These are phyloP conservation scores for Naganishia antarctica DNA, from an alignment of 768 basidiomycete species.

Conservation along the genomic window DNA sequence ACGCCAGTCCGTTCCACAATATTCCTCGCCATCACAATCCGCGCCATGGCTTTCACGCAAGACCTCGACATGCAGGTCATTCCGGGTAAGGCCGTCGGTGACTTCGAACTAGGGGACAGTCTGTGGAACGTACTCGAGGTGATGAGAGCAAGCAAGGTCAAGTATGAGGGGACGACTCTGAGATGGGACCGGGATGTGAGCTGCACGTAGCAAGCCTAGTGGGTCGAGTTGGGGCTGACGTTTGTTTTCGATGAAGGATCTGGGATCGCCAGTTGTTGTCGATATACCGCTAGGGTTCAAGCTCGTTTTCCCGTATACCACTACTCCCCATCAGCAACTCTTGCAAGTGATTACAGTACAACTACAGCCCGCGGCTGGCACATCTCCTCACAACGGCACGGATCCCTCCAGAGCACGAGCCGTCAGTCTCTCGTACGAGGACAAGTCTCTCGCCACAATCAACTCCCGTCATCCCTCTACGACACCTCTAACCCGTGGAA, in stretches of 20 bases:
- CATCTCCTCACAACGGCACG: too few species aligned
- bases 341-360: conserved; percentile 35
- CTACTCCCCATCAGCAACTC: conserved; percentile 29
- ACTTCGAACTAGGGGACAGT: conserved; percentile 43
- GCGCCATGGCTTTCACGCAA: too few species aligned
- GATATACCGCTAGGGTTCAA: conserved; percentile 33
- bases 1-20: too few species aligned
- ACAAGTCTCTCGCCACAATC: conserved; percentile 18
- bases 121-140: conserved; percentile 45
- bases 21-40: too few species aligned
- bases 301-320: conserved; percentile 41
- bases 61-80: conserved; percentile 31
- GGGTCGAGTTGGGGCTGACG: too few species aligned
- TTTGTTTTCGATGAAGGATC: too few species aligned
- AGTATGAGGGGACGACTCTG: conserved; percentile 41
- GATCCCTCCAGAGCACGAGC: too few species aligned
- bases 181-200: conserved; percentile 40
- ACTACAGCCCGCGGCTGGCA: too few species aligned
- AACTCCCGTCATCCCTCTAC: background rate
- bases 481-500: conserved; percentile 31
- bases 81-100: conserved; percentile 36
- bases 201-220: too few species aligned
- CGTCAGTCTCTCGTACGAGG: conserved; percentile 30
- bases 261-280: conserved; percentile 34
- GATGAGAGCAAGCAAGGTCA: conserved; percentile 33